phyloP scores from a whole-genome alignment of 2,329 filamentous ascomycete species.

The Diplodia mutila region DNA sequence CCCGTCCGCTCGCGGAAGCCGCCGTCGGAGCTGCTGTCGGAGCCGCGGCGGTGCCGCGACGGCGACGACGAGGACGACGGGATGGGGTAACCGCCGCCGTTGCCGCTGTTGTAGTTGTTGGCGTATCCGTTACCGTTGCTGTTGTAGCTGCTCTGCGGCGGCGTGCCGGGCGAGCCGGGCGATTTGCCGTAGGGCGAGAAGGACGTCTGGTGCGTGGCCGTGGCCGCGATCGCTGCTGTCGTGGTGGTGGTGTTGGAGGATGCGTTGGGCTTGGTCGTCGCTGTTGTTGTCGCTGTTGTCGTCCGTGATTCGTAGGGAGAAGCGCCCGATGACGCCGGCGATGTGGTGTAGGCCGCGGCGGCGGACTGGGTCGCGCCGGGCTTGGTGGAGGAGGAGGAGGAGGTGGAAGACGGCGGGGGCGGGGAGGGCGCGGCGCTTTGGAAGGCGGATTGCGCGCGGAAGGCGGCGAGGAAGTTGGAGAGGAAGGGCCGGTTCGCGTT shows the following conservation, averaged over 20 bases:
- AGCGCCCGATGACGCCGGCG: slow-evolving; percentile 41
- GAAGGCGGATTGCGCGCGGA: slow-evolving; percentile 65
- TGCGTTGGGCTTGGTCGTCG: background rate
- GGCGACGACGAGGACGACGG: background rate
- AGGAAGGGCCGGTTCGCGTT: slow-evolving; percentile 67
- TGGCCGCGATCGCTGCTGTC: slow-evolving; percentile 30
- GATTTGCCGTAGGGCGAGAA: slow-evolving; percentile 31
- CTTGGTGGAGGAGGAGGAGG: slow-evolving; percentile 43
- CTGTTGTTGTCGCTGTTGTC: too few relatives aligned
- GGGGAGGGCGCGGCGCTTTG: slow-evolving; percentile 58
- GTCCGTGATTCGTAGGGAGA: too few relatives aligned
- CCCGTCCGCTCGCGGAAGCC: slow-evolving; percentile 67
- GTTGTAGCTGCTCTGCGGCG: background rate
- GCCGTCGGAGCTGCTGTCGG: slow-evolving; percentile 75
- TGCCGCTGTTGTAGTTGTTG: background rate
- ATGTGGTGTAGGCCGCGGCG: slow-evolving; percentile 34
- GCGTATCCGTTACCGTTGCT: background rate
- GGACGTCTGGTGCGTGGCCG: slow-evolving; percentile 41
- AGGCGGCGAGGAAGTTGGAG: slow-evolving; percentile 68
- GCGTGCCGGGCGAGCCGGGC: slow-evolving; percentile 28
- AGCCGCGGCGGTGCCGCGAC: slow-evolving; percentile 60
- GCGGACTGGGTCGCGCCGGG: slow-evolving; percentile 41
- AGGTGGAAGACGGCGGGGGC: slow-evolving; percentile 38
- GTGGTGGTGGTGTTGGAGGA: slow-evolving; percentile 31
- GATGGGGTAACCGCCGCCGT: slow-evolving; percentile 13